Evolutionary conservation across 352 stramenopile genomes (phyloP), one percentile per base, ranked within the genome.

Genomic region (Phytophthora pinifolia): DNA sequence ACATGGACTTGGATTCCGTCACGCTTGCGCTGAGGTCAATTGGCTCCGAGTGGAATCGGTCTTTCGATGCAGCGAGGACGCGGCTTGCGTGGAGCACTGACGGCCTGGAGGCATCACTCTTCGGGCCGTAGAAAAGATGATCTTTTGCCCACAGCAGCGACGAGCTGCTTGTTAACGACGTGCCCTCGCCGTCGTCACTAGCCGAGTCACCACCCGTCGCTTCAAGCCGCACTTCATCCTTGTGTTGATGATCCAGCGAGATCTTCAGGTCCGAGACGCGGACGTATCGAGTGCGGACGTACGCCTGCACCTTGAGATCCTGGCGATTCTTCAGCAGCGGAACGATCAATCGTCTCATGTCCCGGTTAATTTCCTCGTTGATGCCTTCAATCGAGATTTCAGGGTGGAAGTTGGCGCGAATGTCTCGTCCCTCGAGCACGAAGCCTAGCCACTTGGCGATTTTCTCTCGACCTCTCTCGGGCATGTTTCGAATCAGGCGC

Each of bases 371-470:
- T 18, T 82, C 65, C 36, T 90, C 76, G 41, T 74, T 84, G 34
- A 87, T 72, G 20, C 79, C 74, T 59, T 87, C 76, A 37, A 89
- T 79, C 49, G 78, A 83, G 38, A 90, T 69, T 41, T 88, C 76
- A 0, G 80, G 80, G 38, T 88, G 74, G 54, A 90, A 88, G 33
- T 88, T 83, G 1, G 77, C 63, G 35, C 80, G 77, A 45, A 90
- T 90, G 32, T 90, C 77, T 7, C 76, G 76, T 1, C 80, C 77
- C 65, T 86, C 77, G 0, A 90, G 57, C 18, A 90, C 76, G 38
- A 88, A 90, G 18, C 66, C 66, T 32, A 90, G 70, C 79, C 79
- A 90, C 44, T 90, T 88, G 14, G 70, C 68, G 42, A 90, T 79
- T 46, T 88, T 88, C 56, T 81, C 73, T 35, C 72, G 69, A 0